Evolutionary conservation across 2,329 filamentous ascomycete species (phyloP).

Genomic region (Xylaria sp.): DNA sequence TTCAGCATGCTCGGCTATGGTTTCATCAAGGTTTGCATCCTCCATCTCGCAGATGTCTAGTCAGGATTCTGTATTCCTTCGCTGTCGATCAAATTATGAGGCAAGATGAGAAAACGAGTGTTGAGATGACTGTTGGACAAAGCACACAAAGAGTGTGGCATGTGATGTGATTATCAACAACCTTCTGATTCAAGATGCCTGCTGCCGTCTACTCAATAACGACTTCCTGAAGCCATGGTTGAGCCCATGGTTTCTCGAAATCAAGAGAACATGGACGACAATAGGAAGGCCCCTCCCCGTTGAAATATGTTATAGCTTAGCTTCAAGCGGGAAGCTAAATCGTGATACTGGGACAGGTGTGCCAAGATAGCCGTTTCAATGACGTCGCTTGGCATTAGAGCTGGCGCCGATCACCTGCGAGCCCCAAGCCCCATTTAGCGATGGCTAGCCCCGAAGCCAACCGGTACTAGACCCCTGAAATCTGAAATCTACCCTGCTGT

Average conservation of each 20-base stretch:
- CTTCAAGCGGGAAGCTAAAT: not conserved
- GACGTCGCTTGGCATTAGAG: constrained; percentile 43
- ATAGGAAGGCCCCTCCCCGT: not conserved
- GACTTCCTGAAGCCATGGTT: not conserved
- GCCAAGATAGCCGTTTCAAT: constrained; percentile 15
- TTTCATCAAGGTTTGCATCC: constrained; percentile 53
- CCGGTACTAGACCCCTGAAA: not conserved
- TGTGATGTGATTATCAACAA: constrained; percentile 1
- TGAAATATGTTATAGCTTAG: not conserved
- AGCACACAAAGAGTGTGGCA: not conserved
- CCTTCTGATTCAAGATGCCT: not conserved
- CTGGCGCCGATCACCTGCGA: not conserved
- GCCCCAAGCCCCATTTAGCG: constrained; percentile 4
- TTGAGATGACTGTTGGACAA: not conserved
- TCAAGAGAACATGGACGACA: not conserved
- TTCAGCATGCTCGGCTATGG: constrained; percentile 51
- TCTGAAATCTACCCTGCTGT: not conserved
- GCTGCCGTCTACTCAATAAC: not conserved
- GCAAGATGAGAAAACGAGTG: not conserved
- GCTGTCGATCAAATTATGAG: not conserved
- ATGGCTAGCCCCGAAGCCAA: not conserved
- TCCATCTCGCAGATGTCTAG: constrained; percentile 51
- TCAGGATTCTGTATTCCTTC: not conserved
- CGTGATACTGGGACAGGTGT: not conserved
- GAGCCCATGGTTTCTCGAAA: not conserved